These are phyloP conservation scores for Phytopythium sindhum DNA, from an alignment of 352 stramenopile species.

Conservation along the genomic window DNA sequence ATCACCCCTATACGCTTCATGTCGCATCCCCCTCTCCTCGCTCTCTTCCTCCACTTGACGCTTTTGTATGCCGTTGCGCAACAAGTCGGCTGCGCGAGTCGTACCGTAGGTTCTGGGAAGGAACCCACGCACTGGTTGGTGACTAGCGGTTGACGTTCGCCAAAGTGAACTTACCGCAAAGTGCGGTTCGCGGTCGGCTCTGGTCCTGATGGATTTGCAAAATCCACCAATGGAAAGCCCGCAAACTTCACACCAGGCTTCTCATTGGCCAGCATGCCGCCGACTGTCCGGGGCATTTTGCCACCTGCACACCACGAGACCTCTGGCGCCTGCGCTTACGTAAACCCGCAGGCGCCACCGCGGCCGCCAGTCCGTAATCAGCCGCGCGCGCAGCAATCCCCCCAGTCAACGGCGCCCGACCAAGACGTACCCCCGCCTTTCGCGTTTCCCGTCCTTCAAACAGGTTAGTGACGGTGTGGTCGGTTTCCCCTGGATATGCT, in stretches of 20 bases:
- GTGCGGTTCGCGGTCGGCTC: neutral
- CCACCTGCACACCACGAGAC: conserved; percentile 6
- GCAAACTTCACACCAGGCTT: too few relatives aligned
- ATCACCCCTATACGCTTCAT: neutral
- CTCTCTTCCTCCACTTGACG: neutral
- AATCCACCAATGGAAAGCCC: neutral
- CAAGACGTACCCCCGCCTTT: neutral
- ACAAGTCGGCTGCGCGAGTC: neutral
- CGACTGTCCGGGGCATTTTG: conserved; percentile 14
- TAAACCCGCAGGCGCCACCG: conserved; percentile 21
- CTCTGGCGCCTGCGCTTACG: conserved; percentile 37
- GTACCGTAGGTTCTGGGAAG: neutral
- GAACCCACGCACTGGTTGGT: too few relatives aligned
- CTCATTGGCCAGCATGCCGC: neutral
- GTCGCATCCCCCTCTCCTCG: neutral
- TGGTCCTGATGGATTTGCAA: neutral
- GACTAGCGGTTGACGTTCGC: neutral
- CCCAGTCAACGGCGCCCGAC: neutral
- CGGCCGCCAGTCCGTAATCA: conserved; percentile 32
- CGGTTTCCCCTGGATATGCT: too few relatives aligned
- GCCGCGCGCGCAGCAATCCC: conserved; percentile 2
- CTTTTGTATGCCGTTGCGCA: neutral
- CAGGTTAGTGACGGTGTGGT: conserved; percentile 2
- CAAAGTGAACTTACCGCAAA: neutral
- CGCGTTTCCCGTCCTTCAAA: neutral